Conservation (phyloP, 2,329 filamentous ascomycete genomes). For the Sporothrix globosa region DNA sequence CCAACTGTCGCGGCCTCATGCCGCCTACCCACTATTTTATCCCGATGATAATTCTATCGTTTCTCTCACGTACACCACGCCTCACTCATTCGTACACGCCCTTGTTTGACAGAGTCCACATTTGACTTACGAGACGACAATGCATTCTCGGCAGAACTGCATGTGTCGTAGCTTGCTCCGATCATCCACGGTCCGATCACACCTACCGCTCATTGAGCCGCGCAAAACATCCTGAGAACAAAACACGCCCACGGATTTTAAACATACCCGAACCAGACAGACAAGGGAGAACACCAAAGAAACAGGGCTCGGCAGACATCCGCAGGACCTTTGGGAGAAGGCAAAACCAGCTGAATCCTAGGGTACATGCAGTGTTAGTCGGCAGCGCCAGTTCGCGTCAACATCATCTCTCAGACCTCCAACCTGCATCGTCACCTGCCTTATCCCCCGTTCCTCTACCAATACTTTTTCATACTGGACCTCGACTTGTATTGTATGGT, state of each 20-base stretch:
- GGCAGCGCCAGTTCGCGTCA: background rate
- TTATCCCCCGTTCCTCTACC: slow-evolving; percentile 3
- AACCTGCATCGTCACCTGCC: background rate
- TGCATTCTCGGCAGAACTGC: slow-evolving; percentile 24
- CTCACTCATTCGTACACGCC: background rate
- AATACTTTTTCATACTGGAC: too few relatives aligned
- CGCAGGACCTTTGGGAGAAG: too few relatives aligned
- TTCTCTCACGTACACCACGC: background rate
- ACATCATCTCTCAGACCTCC: background rate
- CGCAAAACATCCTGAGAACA: slow-evolving; percentile 6
- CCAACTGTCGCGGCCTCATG: background rate
- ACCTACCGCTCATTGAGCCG: background rate
- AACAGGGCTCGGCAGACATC: background rate
- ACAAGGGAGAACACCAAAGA: background rate
- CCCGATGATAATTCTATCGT: background rate
- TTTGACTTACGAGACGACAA: background rate
- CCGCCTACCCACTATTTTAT: too few relatives aligned
- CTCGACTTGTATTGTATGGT: slow-evolving; percentile 5
- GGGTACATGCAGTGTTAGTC: background rate
- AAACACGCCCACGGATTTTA: slow-evolving; percentile 3
- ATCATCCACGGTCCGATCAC: slow-evolving; percentile 11
- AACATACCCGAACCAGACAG: slow-evolving; percentile 15
- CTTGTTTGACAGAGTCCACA: background rate
- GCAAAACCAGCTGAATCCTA: background rate
- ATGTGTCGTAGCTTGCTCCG: background rate